These are phyloP conservation scores for Solioccasus polychromus DNA, from an alignment of 768 basidiomycete genomes.

Conservation along the genomic window DNA sequence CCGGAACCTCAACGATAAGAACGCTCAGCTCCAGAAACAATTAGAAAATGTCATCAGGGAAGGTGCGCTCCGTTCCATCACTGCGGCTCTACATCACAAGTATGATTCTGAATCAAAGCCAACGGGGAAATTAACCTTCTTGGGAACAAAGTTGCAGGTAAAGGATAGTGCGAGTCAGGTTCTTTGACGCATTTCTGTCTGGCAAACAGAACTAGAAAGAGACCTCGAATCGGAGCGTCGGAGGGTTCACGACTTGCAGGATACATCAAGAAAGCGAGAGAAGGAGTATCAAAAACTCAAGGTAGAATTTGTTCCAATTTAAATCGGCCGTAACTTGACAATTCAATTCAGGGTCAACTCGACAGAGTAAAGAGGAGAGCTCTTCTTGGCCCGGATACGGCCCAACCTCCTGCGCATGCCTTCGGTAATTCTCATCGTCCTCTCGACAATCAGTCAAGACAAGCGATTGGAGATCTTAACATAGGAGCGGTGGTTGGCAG, in stretches of 20 bases:
- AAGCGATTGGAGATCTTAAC: slow-evolving; percentile 33
- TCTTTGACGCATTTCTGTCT: slow-evolving; percentile 4
- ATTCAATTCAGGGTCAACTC: slow-evolving; percentile 53
- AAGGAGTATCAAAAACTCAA: slow-evolving; percentile 89
- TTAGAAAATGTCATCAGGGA: slow-evolving; percentile 82
- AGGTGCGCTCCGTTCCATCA: slow-evolving; percentile 42
- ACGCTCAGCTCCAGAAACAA: slow-evolving; percentile 79
- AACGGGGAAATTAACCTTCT: slow-evolving; percentile 74
- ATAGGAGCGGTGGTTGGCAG: slow-evolving; percentile 57
- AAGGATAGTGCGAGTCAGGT: not conserved
- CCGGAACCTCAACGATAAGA: slow-evolving; percentile 78
- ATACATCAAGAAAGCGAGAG: slow-evolving; percentile 70
- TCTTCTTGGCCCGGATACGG: slow-evolving; percentile 49
- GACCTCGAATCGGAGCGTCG: slow-evolving; percentile 79
- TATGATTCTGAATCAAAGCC: slow-evolving; percentile 40
- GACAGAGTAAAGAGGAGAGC: slow-evolving; percentile 84
- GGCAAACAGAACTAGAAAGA: slow-evolving; percentile 62
- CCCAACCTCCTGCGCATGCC: slow-evolving; percentile 17
- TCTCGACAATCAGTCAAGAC: slow-evolving; percentile 19
- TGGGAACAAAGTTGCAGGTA: slow-evolving; percentile 66
- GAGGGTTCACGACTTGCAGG: slow-evolving; percentile 71
- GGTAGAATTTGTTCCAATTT: slow-evolving; percentile 33
- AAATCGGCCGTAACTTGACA: not conserved
- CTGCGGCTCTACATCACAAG: not conserved
- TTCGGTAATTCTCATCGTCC: slow-evolving; percentile 16